Base-by-base conservation (phyloP, 192 early-diverging fungal genomes). In the Coemansia pectinata region DNA sequence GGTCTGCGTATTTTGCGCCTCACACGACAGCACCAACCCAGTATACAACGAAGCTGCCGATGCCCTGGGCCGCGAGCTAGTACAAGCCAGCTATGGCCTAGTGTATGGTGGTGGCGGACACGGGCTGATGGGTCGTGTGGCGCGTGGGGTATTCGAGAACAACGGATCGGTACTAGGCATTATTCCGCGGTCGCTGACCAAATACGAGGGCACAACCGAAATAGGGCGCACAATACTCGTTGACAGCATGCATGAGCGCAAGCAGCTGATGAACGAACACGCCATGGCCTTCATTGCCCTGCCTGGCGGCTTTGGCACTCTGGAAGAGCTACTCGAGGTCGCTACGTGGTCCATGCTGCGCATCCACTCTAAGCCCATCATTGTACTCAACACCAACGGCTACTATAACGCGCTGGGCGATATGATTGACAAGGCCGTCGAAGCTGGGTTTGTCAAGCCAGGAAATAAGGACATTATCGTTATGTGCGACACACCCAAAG, bases 241-340 rank as follows among this genome's bases (percentile, higher is more conserved):
- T 15, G 71, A 87, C 64, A 90, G 91, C 78, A 95, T 96, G 95
- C 93, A 95, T 48, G 83, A 88, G 38, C 87, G 95, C 71, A 97
- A 97, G 76, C 73, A 73, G 21, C 68, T 85, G 71, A 91, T 97
- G 89, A 87, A 83, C 70, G 86, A 92, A 31, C 66, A 86, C 62
- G 66, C 85, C 19, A 79, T 86, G 63, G 93, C 89, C 4, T 97
- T 95, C 66, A 85, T 95, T 23, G 89, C 91, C 14, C 81, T 97
- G 41, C 95, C 95, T 0, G 95, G 95, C 21, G 95, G 95, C 5
- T 90, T 85, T 67, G 93, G 93, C 21, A 97, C 95, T 0, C 83
- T 95, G 73, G 94, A 97, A 70, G 95, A 97, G 73, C 77, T 95
- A 52, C 74, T 95, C 4, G 95, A 96, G 79, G 85, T 90, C 23